phyloP scores from a whole-genome alignment of 2,329 filamentous ascomycete genomes.

The Fusarium udum region DNA sequence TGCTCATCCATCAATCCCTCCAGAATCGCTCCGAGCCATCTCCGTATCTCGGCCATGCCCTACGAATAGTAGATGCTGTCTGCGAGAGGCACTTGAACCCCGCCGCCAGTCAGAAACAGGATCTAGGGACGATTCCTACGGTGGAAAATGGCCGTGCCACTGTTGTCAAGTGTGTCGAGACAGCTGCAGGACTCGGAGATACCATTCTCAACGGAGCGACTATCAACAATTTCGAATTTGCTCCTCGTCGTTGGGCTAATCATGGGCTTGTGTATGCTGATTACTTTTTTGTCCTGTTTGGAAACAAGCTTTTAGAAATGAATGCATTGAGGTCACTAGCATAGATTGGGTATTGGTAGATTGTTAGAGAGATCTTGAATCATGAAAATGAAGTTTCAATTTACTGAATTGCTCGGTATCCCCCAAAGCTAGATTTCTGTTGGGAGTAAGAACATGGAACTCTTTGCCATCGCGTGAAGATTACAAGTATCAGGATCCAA shows the following conservation, averaged over 20 bases:
- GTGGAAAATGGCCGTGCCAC: neutral
- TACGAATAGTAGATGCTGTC: slow-evolving; percentile 1
- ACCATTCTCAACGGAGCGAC: slow-evolving; percentile 56
- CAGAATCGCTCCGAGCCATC: slow-evolving; percentile 25
- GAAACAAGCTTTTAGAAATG: slow-evolving; percentile 47
- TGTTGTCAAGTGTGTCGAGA: neutral
- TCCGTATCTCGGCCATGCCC: neutral
- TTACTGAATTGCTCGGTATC: too few relatives aligned
- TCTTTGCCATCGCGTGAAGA: too few relatives aligned
- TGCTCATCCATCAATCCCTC: slow-evolving; percentile 48
- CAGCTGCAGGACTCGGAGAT: slow-evolving; percentile 42
- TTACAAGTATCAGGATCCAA: too few relatives aligned
- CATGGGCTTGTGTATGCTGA: slow-evolving; percentile 61
- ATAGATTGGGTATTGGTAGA: neutral
- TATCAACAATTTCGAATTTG: slow-evolving; percentile 58
- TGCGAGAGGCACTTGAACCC: slow-evolving; percentile 37
- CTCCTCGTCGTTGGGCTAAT: slow-evolving; percentile 54
- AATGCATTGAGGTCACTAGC: slow-evolving; percentile 17
- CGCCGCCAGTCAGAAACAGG: neutral
- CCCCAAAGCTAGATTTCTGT: too few relatives aligned
- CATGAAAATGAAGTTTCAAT: neutral
- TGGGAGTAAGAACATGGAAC: too few relatives aligned
- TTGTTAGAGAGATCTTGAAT: too few relatives aligned
- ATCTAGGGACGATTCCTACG: neutral
- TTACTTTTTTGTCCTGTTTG: slow-evolving; percentile 58